Evolutionary conservation across 169 alveolate genomes (phyloP).

Genomic region (Condylostoma magnum): DNA sequence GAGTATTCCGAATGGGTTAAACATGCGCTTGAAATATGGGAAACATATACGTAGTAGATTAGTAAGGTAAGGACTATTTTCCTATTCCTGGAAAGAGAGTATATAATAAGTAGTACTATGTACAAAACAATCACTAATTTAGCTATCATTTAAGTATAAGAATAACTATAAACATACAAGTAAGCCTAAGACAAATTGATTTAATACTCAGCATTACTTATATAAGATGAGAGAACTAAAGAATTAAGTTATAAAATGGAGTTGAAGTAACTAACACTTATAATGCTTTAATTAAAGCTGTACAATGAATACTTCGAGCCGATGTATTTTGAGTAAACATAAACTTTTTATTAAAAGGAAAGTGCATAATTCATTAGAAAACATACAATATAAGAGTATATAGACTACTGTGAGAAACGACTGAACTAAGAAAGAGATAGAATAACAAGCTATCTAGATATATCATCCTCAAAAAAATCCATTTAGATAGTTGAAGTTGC

Average conservation of each 20-base stretch:
- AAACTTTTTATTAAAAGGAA: constrained; percentile 17
- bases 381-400: constrained; percentile 17
- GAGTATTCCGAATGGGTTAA: neutral
- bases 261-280: neutral
- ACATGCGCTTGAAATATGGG: neutral
- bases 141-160: neutral
- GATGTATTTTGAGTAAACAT: constrained; percentile 16
- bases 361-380: neutral
- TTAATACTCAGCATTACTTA: neutral
- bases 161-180: neutral
- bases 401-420: constrained; percentile 22
- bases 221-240: constrained; percentile 18
- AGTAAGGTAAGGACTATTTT: neutral
- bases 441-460: constrained; percentile 1
- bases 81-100: constrained; percentile 17
- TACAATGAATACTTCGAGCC: constrained; percentile 20
- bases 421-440: constrained; percentile 27
- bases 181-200: neutral
- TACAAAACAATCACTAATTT: neutral
- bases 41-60: neutral
- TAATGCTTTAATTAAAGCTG: neutral
- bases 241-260: neutral
- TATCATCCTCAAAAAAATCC: neutral
- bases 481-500: neutral
- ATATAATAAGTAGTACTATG: neutral